Percentiles rank a stretch among this genome's conserved stretches.
Conservation (phyloP, 805 yeast species). For the Ogataea neopini region DNA sequence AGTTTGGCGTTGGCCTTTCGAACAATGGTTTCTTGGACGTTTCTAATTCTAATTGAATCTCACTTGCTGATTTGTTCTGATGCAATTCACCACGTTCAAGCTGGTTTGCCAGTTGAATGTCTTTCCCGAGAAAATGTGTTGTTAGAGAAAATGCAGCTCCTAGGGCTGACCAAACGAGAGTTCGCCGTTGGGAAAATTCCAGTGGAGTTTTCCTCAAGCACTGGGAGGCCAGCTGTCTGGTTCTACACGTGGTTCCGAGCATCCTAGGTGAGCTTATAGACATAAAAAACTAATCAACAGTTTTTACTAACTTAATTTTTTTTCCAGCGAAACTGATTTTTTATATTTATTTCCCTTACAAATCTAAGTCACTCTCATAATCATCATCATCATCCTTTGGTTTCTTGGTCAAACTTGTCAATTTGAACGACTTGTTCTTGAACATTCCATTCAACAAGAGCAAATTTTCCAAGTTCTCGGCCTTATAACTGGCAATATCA, state of each 20-base stretch:
- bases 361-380: constrained; percentile 38
- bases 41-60: constrained; percentile 27
- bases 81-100: constrained; percentile 55
- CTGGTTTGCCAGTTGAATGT: constrained; percentile 56
- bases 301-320: neutral
- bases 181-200: constrained; percentile 13
- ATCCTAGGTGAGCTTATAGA: neutral
- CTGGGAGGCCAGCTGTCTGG: too few species aligned
- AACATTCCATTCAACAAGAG: constrained; percentile 37
- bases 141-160: constrained; percentile 18
- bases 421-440: constrained; percentile 36
- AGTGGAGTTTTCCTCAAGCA: too few species aligned
- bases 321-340: neutral
- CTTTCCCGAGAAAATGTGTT: constrained; percentile 33
- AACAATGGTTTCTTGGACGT: constrained; percentile 32
- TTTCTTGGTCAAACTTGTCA: constrained; percentile 9
- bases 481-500: constrained; percentile 45
- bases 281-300: too few species aligned
- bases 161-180: constrained; percentile 19
- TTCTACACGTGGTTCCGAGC: neutral
- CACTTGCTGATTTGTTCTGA: constrained; percentile 32
- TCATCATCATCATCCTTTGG: constrained; percentile 20
- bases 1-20: constrained; percentile 46
- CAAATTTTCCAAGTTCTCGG: constrained; percentile 49
- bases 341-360: neutral